These are phyloP conservation scores for Zea luxurians DNA, from an alignment of 176 grass and related monocot species.

Conservation along the genomic window DNA sequence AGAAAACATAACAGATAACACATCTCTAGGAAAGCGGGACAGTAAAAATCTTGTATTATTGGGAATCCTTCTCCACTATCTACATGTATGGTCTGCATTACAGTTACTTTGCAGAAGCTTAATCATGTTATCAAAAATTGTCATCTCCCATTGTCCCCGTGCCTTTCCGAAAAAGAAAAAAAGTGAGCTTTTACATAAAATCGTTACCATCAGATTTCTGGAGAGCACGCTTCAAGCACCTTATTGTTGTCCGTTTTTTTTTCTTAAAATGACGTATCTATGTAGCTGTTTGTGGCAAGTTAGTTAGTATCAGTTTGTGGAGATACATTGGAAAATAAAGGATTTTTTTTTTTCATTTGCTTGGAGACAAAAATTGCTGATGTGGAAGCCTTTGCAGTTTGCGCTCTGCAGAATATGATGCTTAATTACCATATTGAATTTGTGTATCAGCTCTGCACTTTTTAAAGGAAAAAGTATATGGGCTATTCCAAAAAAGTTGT, in stretches of 20 bases:
- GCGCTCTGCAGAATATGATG: neutral
- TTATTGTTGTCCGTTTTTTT: neutral
- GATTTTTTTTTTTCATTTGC: neutral
- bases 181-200: neutral
- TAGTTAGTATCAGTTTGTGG: neutral
- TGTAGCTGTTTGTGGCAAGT: neutral
- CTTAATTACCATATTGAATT: slow-evolving; percentile 16
- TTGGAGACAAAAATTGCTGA: neutral
- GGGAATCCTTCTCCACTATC: neutral
- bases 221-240: neutral
- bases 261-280: neutral
- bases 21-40: slow-evolving; percentile 24
- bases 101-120: neutral
- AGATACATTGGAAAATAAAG: neutral
- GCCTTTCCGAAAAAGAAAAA: slow-evolving; percentile 2
- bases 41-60: slow-evolving; percentile 25
- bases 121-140: neutral
- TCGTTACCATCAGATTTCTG: neutral
- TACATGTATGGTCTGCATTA: neutral
- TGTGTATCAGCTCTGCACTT: neutral
- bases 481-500: neutral
- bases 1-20: slow-evolving; percentile 20
- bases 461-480: neutral
- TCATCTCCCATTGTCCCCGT: neutral
- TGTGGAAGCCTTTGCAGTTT: neutral